Percentiles rank a stretch among this genome's conserved stretches.
These are phyloP conservation scores for Aspergillus tamarii DNA, from an alignment of 2,329 filamentous ascomycete genomes.

Conservation along the genomic window DNA sequence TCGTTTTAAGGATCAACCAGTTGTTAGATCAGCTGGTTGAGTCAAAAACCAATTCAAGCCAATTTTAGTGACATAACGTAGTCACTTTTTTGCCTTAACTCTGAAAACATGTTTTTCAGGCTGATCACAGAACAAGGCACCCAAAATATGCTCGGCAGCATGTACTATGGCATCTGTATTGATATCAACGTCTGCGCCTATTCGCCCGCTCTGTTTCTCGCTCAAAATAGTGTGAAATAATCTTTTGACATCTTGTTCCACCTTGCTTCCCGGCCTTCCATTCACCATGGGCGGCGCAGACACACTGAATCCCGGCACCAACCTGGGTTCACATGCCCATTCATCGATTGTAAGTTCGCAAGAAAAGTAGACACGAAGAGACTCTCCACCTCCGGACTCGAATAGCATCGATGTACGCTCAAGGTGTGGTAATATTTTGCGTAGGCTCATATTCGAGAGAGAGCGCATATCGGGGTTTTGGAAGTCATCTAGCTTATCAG, in stretches of 20 bases:
- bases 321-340: slow-evolving; percentile 45
- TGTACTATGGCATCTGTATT: slow-evolving; percentile 36
- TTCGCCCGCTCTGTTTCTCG: slow-evolving; percentile 17
- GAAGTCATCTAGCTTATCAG: background rate
- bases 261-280: slow-evolving; percentile 26
- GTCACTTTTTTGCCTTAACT: background rate
- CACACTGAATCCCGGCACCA: slow-evolving; percentile 41
- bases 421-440: slow-evolving; percentile 39
- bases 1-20: background rate
- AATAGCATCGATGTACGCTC: slow-evolving; percentile 41
- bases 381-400: slow-evolving; percentile 17
- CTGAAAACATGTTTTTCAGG: background rate
- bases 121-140: slow-evolving; percentile 33
- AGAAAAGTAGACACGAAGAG: slow-evolving; percentile 34
- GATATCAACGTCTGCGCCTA: slow-evolving; percentile 16
- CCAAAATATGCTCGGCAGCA: slow-evolving; percentile 40
- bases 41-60: background rate
- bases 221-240: slow-evolving; percentile 41
- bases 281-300: slow-evolving; percentile 21
- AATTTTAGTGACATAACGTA: background rate
- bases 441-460: slow-evolving; percentile 29
- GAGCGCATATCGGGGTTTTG: slow-evolving; percentile 8
- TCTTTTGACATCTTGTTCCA: slow-evolving; percentile 43
- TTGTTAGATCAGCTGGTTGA: background rate
- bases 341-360: slow-evolving; percentile 41